Percentiles rank a stretch among this genome's conserved stretches.
Conservation (phyloP, 768 basidiomycete species). For the Neoboletus subvelutipes region DNA sequence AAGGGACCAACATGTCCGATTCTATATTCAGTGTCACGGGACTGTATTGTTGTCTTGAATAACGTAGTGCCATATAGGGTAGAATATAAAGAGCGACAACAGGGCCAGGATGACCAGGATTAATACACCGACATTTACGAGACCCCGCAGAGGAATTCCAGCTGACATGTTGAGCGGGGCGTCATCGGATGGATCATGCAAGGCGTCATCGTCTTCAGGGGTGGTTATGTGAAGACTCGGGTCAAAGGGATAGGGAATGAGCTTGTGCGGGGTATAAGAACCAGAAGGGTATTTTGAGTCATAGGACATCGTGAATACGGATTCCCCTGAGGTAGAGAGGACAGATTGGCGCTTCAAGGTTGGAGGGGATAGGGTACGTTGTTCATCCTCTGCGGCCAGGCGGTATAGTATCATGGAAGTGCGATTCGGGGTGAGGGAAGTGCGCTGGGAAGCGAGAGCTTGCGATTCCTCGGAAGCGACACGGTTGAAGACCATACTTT, state of each 20-base stretch:
- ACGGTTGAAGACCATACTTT: conserved; percentile 42
- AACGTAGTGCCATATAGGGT: conserved; percentile 58
- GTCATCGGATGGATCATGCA: conserved; percentile 60
- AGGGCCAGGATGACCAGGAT: conserved; percentile 58
- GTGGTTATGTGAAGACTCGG: conserved; percentile 55
- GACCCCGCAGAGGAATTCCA: conserved; percentile 43
- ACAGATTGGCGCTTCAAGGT: conserved; percentile 40
- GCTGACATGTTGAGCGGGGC: conserved; percentile 25
- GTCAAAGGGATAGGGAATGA: conserved; percentile 73
- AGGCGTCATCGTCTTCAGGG: conserved; percentile 69
- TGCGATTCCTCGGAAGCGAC: conserved; percentile 46
- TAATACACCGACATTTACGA: conserved; percentile 72
- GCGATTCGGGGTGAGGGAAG: conserved; percentile 29
- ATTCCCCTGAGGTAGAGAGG: conserved; percentile 53
- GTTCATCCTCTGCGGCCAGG: conserved; percentile 41
- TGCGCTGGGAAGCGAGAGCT: conserved; percentile 34
- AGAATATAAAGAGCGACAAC: conserved; percentile 76
- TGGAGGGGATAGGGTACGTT: conserved; percentile 37
- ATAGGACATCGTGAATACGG: conserved; percentile 45
- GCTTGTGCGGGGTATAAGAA: conserved; percentile 28
- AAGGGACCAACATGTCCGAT: neutral
- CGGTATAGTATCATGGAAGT: conserved; percentile 72
- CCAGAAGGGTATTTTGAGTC: conserved; percentile 68
- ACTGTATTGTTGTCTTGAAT: neutral
- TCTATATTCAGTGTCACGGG: conserved; percentile 5